Conservation (phyloP, 495 filamentous ascomycete genomes). For the Arthonia radiata region DNA sequence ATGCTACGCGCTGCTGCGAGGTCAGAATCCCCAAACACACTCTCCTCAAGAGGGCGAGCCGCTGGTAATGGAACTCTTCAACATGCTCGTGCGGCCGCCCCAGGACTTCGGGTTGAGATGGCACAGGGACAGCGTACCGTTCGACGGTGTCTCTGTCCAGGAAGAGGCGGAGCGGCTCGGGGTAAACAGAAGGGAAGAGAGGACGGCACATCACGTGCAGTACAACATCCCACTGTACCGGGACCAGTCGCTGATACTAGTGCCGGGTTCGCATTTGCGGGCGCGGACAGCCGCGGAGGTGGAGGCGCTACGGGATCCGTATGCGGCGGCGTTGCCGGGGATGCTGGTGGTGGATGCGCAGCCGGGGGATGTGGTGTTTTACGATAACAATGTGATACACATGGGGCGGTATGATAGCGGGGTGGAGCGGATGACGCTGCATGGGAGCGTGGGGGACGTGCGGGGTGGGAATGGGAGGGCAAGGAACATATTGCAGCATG, state of each 20-base stretch:
- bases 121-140: slow-evolving; percentile 56
- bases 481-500: slow-evolving; percentile 69
- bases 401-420: slow-evolving; percentile 41
- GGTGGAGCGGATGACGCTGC: slow-evolving; percentile 43
- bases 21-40: slow-evolving; percentile 12
- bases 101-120: slow-evolving; percentile 42
- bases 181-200: no score
- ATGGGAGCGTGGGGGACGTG: slow-evolving; percentile 52
- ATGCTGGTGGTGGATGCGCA: slow-evolving; percentile 36
- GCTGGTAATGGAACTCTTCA: slow-evolving; percentile 61
- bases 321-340: slow-evolving; percentile 28
- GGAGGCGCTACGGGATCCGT: slow-evolving; percentile 29
- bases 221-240: slow-evolving; percentile 53
- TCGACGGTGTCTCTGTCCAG: slow-evolving; percentile 23
- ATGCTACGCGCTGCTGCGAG: slow-evolving; percentile 28
- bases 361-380: slow-evolving; percentile 58
- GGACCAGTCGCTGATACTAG: slow-evolving; percentile 39
- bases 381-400: slow-evolving; percentile 73
- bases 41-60: slow-evolving; percentile 15
- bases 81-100: slow-evolving; percentile 43
- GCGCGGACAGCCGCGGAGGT: slow-evolving; percentile 41
- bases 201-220: slow-evolving; percentile 32
- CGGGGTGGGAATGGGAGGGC: slow-evolving; percentile 28
- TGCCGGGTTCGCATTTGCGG: slow-evolving; percentile 44
- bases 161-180: slow-evolving; percentile 23